Conservation (phyloP, 2,329 filamentous ascomycete species). For the Grosmannia huntii region DNA sequence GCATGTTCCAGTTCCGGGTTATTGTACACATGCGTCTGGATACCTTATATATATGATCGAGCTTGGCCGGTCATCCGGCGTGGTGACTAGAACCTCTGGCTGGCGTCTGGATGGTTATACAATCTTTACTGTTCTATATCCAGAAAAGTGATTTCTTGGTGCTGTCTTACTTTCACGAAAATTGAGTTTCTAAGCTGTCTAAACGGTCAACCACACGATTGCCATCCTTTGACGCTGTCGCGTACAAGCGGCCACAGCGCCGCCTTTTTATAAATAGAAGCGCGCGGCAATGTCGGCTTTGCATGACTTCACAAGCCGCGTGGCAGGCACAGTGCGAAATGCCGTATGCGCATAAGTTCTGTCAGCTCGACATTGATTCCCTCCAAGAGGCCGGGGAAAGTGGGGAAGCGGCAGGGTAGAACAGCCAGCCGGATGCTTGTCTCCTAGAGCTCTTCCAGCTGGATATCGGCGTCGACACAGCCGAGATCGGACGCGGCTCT, state of each 20-base stretch:
- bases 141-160: background rate
- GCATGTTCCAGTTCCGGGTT: background rate
- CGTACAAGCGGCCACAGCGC: too few relatives aligned
- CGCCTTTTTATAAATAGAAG: too few relatives aligned
- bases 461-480: slow-evolving; percentile 76
- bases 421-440: slow-evolving; percentile 50
- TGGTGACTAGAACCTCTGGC: background rate
- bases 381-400: too few relatives aligned
- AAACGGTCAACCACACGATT: too few relatives aligned
- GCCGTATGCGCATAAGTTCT: too few relatives aligned
- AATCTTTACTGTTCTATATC: background rate
- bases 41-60: background rate
- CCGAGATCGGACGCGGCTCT: slow-evolving; percentile 58
- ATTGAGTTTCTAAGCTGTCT: too few relatives aligned
- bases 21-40: background rate
- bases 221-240: too few relatives aligned
- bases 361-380: too few relatives aligned
- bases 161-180: background rate
- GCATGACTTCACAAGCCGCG: too few relatives aligned
- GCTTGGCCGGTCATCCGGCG: background rate
- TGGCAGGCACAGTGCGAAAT: too few relatives aligned
- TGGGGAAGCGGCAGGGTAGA: background rate
- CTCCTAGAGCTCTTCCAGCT: slow-evolving; percentile 55
- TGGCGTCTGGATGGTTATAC: background rate
- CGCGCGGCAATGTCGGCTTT: too few relatives aligned